A percentile compares a stretch with the other conserved stretches of the same genome.
Conservation (phyloP, 495 filamentous ascomycete genomes). For the Rostrohypoxylon terebratum region DNA sequence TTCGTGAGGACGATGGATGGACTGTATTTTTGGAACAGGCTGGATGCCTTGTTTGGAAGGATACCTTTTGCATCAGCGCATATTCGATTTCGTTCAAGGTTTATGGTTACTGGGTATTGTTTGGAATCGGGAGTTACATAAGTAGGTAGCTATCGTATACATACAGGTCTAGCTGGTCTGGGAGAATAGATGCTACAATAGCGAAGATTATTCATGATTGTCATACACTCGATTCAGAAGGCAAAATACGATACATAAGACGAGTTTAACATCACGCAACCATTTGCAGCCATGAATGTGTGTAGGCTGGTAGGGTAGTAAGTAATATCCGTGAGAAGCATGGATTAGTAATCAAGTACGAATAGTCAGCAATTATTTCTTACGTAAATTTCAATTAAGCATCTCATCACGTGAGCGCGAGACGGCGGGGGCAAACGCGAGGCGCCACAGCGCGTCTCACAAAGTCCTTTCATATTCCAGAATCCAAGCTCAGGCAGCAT, state of each 20-base stretch:
- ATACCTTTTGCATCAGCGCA: constrained; percentile 48
- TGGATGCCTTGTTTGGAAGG: constrained; percentile 34
- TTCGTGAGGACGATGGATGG: constrained; percentile 27
- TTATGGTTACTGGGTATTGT: constrained; percentile 27
- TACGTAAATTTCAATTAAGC: not conserved
- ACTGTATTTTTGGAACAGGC: constrained; percentile 37
- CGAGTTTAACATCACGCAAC: not conserved
- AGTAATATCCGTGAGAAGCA: not conserved
- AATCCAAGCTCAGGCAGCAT: not conserved
- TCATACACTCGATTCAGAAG: not conserved
- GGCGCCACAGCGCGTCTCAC: constrained; percentile 34
- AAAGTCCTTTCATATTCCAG: not conserved
- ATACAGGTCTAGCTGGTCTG: constrained; percentile 18
- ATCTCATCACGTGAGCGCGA: constrained; percentile 35
- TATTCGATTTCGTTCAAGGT: constrained; percentile 14
- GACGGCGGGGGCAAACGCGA: constrained; percentile 39
- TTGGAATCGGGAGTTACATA: not conserved
- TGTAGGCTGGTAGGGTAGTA: too few species aligned
- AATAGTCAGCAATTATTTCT: not conserved
- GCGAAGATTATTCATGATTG: constrained; percentile 23
- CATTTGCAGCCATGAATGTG: not conserved
- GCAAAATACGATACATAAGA: not conserved
- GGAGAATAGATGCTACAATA: constrained; percentile 29
- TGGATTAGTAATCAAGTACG: not conserved
- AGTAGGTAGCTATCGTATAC: constrained; percentile 4